A percentile compares a stretch with the other conserved stretches of the same genome.
phyloP scores from a whole-genome alignment of 106 monocot genomes.

The Acanthochlamys bracteata region DNA sequence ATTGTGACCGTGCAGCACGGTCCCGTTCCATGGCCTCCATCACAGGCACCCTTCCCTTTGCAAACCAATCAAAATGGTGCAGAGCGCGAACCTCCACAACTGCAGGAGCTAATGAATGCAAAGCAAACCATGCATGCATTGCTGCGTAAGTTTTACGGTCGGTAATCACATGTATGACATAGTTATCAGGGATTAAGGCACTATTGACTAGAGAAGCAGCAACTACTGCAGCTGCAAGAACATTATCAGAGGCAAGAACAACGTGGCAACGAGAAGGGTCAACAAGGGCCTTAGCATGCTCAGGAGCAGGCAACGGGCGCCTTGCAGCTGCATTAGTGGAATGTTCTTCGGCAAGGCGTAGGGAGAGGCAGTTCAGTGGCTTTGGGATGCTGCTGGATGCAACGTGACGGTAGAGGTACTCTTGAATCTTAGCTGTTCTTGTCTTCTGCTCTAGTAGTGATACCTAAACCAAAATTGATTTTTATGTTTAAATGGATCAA shows the following conservation, averaged over 20 bases:
- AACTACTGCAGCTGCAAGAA: conserved; percentile 55
- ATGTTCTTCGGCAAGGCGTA: conserved; percentile 58
- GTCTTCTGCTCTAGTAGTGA: conserved; percentile 49
- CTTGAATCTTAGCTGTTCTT: conserved; percentile 62
- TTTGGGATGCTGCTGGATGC: conserved; percentile 82
- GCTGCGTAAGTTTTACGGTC: conserved; percentile 64
- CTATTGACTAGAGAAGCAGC: conserved; percentile 51
- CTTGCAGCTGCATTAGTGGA: conserved; percentile 55
- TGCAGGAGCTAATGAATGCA: conserved; percentile 52
- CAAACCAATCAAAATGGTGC: conserved; percentile 81
- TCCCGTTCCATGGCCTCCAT: conserved; percentile 85
- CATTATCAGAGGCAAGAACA: conserved; percentile 78
- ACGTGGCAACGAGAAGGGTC: conserved; percentile 53
- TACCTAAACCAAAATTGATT: conserved; percentile 19
- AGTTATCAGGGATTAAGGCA: conserved; percentile 27
- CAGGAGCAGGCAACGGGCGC: conserved; percentile 41
- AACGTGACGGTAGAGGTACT: conserved; percentile 76
- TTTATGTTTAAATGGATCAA: neutral
- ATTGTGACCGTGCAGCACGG: conserved; percentile 36
- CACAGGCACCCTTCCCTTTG: conserved; percentile 53
- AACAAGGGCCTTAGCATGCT: conserved; percentile 32
- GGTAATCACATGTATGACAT: conserved; percentile 65
- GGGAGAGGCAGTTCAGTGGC: conserved; percentile 56
- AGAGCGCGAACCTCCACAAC: conserved; percentile 67
- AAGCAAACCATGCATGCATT: conserved; percentile 84